Evolutionary conservation across 306 rosid genomes (phyloP), one percentile per base, ranked within the genome.

Genomic region (Geum urbanum): DNA sequence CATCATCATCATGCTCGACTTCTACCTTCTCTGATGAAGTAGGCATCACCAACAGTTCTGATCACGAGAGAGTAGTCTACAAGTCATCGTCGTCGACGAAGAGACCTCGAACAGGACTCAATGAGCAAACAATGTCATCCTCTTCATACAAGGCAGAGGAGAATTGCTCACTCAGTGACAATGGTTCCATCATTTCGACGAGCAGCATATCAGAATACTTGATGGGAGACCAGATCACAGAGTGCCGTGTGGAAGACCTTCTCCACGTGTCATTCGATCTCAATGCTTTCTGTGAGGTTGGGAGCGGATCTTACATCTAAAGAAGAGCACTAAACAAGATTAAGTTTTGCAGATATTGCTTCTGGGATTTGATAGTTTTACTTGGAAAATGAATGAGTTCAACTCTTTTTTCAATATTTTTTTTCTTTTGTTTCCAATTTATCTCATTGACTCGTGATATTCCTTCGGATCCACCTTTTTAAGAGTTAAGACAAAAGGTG

Each of bases 181-280:
- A 79, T n/a, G 86, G 77, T 72, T 84, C 97, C 0, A 77, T 58
- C 19, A 32, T 66, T 76, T 82, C 88, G 22, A 76, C 86, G 8
- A 90, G 94, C 80, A 94, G 92, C 81, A 85, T 88, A 66, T 90
- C 97, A 22, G 89, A 94, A 72, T 88, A 86, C 71, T 74, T 94
- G 79, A 91, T 83, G 69, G 67, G 92, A 94, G 74, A 85, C 84
- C 63, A 57, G 9, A 73, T 90, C 53, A 96, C 97, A 2, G 97
- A 91, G 71, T 94, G 88, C 91, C 85, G 89, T 27, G 85, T 90
- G 20, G 98, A 94, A 66, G 98, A 94, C 22, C 74, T 94, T 64
- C 89, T 90, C 39, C 88, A 94, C 57, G 86, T 91, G 37, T 87
- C 92, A 0, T 76, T 79, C 27, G 46, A 84, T 37, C 71, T 79